Evolutionary conservation across 2,329 filamentous ascomycete genomes (phyloP), one percentile per base, ranked within the genome.

Genomic region (Rhytidhysteron rufulum): DNA sequence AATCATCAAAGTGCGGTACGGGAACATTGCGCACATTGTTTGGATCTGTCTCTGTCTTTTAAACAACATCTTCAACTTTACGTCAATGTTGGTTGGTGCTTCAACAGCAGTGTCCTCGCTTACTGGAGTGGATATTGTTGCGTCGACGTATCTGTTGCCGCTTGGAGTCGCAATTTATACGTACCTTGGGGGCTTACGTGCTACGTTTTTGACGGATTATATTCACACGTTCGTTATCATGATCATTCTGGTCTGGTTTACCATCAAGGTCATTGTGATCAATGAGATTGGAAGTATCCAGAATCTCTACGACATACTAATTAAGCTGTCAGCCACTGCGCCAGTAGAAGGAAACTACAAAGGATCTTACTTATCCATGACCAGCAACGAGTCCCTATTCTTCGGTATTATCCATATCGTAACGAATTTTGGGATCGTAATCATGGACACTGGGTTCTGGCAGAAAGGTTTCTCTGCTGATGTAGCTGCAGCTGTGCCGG

Each of bases 331-430:
- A 17, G 31, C 11, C 5, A 16, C 11, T 10, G 17, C 10, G 18
- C 37, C 37, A 13, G 27, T 39, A 5, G 29, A 31, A 15, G 9
- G 37, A 11, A 39, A 31, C 20, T 20, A 39, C 20, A 5, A 39
- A 9, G 24, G 37, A 11, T 39, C 37, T 25, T 39, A 39, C 27
- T 39, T 39, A 7, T 33, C 13, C 4, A 33, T n/a, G 31, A 15
- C 31, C 10, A 18, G 31, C 31, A 30, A 30, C 13, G 27, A 30
- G 27, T 30, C 27, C 13, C 3, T 30, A 8, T 30, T 30, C 27
- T 30, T 8, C 27, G 4, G 27, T 3, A 30, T 30, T 16, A 30
- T 30, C 8, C 27, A 30, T 8, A 30, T 30, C 16, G 16, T 16
- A 13, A 30, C 25, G 27, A 30, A 30, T 30, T 30, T 30, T 16